Evolutionary conservation across 2,329 filamentous ascomycete genomes (phyloP).

Genomic region (Xylaria arbuscula): DNA sequence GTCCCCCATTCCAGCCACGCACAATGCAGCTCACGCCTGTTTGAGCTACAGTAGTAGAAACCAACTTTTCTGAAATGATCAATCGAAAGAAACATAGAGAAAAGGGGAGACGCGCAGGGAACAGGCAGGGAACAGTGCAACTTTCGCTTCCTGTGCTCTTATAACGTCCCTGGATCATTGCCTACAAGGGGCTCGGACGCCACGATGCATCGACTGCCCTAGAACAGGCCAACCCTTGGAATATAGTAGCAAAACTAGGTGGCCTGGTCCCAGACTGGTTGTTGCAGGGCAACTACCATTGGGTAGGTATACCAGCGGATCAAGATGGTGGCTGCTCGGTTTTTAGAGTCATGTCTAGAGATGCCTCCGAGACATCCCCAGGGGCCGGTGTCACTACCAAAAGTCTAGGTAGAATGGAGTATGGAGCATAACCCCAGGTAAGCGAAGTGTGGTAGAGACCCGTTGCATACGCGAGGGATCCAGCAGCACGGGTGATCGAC

Average conservation of each 20-base stretch:
- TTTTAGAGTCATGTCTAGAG: slow-evolving; percentile 29
- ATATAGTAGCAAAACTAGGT: neutral
- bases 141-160: slow-evolving; percentile 9
- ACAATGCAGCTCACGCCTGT: slow-evolving; percentile 44
- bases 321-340: slow-evolving; percentile 2
- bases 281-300: slow-evolving; percentile 8
- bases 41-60: slow-evolving; percentile 32
- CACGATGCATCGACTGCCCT: slow-evolving; percentile 13
- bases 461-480: slow-evolving; percentile 25
- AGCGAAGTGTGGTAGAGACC: neutral
- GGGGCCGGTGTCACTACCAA: slow-evolving; percentile 15
- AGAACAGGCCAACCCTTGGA: neutral
- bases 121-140: neutral
- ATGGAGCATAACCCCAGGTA: neutral
- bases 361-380: slow-evolving; percentile 35
- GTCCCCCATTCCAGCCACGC: slow-evolving; percentile 47
- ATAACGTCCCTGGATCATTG: neutral
- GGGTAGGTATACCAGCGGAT: slow-evolving; percentile 1
- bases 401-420: neutral
- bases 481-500: slow-evolving; percentile 35
- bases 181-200: slow-evolving; percentile 16
- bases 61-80: slow-evolving; percentile 38
- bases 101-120: slow-evolving; percentile 19
- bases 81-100: slow-evolving; percentile 35
- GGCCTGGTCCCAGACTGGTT: neutral